phyloP scores from a whole-genome alignment of 2,329 filamentous ascomycete species.

The Xenoacremonium recifei region DNA sequence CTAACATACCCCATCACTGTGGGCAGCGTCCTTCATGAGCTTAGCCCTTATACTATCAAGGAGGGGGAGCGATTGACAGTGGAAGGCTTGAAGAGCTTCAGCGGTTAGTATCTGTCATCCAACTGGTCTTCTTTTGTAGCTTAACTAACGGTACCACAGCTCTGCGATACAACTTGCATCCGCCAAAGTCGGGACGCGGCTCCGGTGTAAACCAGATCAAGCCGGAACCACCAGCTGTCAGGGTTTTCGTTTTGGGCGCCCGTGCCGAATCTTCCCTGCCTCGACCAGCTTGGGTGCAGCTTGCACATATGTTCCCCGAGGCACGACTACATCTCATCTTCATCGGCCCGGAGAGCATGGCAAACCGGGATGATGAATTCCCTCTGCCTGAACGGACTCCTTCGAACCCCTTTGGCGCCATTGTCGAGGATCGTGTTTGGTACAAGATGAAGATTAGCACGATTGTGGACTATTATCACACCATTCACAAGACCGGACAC shows the following conservation, averaged over 20 bases:
- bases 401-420: constrained; percentile 86
- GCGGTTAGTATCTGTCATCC: constrained; percentile 70
- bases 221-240: constrained; percentile 81
- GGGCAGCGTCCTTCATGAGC: constrained; percentile 86
- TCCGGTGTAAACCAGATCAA: constrained; percentile 74
- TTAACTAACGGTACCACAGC: constrained; percentile 47
- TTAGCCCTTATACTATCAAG: constrained; percentile 87
- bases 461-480: constrained; percentile 98
- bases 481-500: constrained; percentile 83
- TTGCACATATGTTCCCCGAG: constrained; percentile 92
- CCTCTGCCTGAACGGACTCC: constrained; percentile 84
- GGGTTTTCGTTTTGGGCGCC: constrained; percentile 90
- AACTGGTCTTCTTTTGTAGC: constrained; percentile 1
- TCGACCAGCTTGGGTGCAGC: constrained; percentile 88
- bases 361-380: constrained; percentile 89
- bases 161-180: constrained; percentile 89
- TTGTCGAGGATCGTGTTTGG: constrained; percentile 88
- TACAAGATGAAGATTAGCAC: constrained; percentile 95
- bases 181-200: constrained; percentile 75
- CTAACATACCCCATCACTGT: constrained; percentile 93
- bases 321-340: constrained; percentile 89
- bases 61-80: constrained; percentile 72
- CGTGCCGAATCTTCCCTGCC: constrained; percentile 97
- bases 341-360: constrained; percentile 94
- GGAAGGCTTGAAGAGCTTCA: constrained; percentile 91